Percentiles rank a stretch among this genome's conserved stretches.
These are phyloP conservation scores for thale cress (Arabidopsis thaliana) DNA, from an alignment of 345 rosid genomes.

Conservation along the genomic window DNA sequence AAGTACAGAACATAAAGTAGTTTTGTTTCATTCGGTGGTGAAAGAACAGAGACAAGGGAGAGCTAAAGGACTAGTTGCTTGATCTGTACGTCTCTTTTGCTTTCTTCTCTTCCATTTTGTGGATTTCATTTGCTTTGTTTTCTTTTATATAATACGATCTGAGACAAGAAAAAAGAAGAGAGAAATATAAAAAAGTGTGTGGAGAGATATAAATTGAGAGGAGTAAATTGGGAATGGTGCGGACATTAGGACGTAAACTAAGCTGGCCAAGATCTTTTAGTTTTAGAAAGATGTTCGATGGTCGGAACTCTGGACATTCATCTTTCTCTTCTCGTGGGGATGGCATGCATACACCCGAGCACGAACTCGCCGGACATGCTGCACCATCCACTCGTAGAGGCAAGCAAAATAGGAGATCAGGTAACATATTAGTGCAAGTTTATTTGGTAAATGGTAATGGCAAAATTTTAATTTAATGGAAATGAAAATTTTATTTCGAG, in stretches of 20 bases:
- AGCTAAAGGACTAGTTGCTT: constrained; percentile 6
- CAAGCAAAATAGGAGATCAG: constrained; percentile 27
- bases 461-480: background rate
- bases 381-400: constrained; percentile 19
- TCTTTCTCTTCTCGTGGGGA: constrained; percentile 47
- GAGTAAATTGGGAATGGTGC: constrained; percentile 57
- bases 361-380: constrained; percentile 16
- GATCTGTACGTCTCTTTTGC: constrained; percentile 38
- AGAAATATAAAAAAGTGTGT: constrained; percentile 15
- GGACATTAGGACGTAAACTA: constrained; percentile 56
- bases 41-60: constrained; percentile 28
- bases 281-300: constrained; percentile 57
- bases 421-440: background rate
- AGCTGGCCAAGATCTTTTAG: constrained; percentile 61
- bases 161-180: constrained; percentile 5
- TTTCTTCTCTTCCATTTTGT: constrained; percentile 37
- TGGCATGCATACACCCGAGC: constrained; percentile 44
- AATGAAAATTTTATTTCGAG: background rate
- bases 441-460: background rate
- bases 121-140: constrained; percentile 15
- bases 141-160: background rate
- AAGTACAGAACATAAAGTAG: constrained; percentile 10
- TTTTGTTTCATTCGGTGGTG: constrained; percentile 38
- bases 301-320: constrained; percentile 44
- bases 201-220: constrained; percentile 35